Percentiles rank a stretch among this genome's conserved stretches.
Evolutionary conservation across 106 monocot genomes (phyloP).

Genomic region (Iris macrosiphon): DNA sequence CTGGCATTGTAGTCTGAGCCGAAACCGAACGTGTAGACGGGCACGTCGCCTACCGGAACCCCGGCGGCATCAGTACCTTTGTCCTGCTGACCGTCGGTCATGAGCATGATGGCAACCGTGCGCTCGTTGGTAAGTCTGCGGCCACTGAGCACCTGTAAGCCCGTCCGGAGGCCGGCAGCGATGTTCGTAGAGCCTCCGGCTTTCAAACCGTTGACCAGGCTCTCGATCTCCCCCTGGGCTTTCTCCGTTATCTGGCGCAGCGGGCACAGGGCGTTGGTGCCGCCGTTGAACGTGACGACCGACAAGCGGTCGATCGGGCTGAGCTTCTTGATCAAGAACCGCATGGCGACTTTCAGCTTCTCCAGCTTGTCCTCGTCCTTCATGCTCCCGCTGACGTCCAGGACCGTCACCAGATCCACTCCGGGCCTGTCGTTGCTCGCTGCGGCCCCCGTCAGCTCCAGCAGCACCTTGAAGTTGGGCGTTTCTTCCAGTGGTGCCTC

Average conservation of each 20-base stretch:
- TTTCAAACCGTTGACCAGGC: not conserved
- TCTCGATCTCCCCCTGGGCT: not conserved
- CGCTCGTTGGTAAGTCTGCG: not conserved
- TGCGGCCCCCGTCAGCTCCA: too few relatives aligned
- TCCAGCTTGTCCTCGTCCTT: not conserved
- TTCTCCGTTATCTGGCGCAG: not conserved
- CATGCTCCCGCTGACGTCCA: not conserved
- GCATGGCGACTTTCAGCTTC: not conserved
- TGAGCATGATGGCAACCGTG: not conserved
- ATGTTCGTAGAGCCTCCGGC: not conserved
- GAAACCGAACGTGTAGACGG: not conserved
- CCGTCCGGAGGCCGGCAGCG: too few relatives aligned
- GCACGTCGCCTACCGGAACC: not conserved
- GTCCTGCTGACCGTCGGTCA: not conserved
- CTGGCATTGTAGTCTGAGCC: not conserved
- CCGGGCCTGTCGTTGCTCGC: too few relatives aligned
- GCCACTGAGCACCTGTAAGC: not conserved
- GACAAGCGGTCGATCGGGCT: too few relatives aligned
- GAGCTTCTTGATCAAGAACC: not conserved
- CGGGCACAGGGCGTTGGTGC: not conserved
- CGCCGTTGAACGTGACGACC: not conserved
- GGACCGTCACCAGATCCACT: too few relatives aligned
- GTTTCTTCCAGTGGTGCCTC: too few relatives aligned
- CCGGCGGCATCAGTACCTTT: not conserved
- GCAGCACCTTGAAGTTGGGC: too few relatives aligned